Conservation (phyloP, 163 green algal genomes). For the Trebouxia gelatinosa region DNA sequence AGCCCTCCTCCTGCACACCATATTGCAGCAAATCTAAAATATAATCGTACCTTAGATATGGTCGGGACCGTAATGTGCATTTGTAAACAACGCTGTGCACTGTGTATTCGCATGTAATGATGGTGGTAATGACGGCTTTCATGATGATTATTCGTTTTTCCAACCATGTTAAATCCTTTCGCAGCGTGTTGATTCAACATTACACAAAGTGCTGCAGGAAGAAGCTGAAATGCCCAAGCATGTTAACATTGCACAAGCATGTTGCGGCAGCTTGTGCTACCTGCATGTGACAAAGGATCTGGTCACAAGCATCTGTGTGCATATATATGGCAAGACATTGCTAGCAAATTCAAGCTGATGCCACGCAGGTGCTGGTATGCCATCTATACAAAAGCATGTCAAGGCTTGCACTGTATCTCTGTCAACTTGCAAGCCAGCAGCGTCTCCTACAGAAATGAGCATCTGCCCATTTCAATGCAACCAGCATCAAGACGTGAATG, state of each 20-base stretch:
- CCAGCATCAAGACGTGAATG: not conserved
- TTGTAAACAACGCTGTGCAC: not conserved
- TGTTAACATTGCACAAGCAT: too few species aligned
- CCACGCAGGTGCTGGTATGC: too few species aligned
- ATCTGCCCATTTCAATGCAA: not conserved
- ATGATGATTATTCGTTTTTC: not conserved
- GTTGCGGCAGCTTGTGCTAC: too few species aligned
- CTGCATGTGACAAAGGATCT: too few species aligned
- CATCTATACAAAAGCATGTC: not conserved
- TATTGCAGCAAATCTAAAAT: not conserved
- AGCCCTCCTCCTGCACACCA: constrained; percentile 8
- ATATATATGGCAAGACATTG: not conserved
- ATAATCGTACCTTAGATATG: not conserved
- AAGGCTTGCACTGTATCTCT: not conserved
- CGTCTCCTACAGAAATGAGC: not conserved
- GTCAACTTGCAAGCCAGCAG: not conserved
- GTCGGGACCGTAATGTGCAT: not conserved
- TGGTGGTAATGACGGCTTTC: not conserved
- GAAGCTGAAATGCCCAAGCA: too few species aligned
- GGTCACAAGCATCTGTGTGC: too few species aligned
- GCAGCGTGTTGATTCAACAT: not conserved
- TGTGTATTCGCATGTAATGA: not conserved
- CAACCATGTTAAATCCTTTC: not conserved
- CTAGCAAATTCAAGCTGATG: not conserved
- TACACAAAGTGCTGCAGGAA: too few species aligned